phyloP scores from a whole-genome alignment of 1,284 basidiomycete species.

The Ustilago hordei region DNA sequence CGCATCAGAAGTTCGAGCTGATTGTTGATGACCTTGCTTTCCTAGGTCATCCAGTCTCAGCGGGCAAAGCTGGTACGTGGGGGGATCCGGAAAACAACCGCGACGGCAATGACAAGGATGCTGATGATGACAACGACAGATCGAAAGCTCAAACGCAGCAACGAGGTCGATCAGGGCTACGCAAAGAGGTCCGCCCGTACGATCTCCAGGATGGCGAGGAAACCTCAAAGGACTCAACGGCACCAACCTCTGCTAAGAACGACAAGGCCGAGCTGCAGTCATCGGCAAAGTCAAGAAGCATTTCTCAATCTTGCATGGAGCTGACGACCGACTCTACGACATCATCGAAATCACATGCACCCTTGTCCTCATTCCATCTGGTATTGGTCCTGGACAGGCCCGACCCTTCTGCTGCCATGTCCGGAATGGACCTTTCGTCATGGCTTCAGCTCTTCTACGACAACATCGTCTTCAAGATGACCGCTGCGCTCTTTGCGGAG shows the following conservation, averaged over 20 bases:
- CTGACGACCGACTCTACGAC: constrained; percentile 14
- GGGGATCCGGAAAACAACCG: constrained; percentile 15
- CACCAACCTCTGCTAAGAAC: not conserved
- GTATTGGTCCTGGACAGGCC: constrained; percentile 66
- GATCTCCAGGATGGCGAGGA: constrained; percentile 19
- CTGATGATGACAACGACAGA: not conserved
- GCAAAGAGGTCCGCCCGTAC: constrained; percentile 43
- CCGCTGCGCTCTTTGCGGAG: constrained; percentile 65
- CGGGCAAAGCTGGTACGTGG: constrained; percentile 71
- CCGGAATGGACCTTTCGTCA: constrained; percentile 51
- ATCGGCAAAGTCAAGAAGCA: constrained; percentile 9
- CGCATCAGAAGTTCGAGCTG: constrained; percentile 94
- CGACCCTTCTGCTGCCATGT: constrained; percentile 54
- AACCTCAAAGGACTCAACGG: not conserved
- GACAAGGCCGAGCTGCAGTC: not conserved
- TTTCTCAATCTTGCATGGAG: constrained; percentile 18
- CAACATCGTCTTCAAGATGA: constrained; percentile 68
- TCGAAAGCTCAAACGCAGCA: constrained; percentile 9
- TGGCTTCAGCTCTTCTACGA: constrained; percentile 66
- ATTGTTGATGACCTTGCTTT: constrained; percentile 92
- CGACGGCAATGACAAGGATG: constrained; percentile 5
- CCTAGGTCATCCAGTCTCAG: constrained; percentile 91
- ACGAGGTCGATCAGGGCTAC: constrained; percentile 39
- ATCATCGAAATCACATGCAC: constrained; percentile 13
- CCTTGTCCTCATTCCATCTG: constrained; percentile 62